Percentiles rank a stretch among this genome's conserved stretches.
These are phyloP conservation scores for Dictyostelium intermedium DNA, from an alignment of 78 protist species.

Conservation along the genomic window DNA sequence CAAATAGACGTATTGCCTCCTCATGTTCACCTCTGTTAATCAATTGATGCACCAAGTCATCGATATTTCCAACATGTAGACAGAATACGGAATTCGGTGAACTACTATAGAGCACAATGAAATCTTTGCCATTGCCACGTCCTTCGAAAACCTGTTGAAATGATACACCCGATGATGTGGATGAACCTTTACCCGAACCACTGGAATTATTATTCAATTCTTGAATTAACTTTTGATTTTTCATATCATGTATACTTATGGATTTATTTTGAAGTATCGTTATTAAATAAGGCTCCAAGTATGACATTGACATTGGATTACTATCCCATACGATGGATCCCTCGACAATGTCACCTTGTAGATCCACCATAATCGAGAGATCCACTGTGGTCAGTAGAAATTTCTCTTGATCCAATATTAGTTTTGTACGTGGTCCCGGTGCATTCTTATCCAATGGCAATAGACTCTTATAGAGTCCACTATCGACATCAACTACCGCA, in stretches of 20 bases:
- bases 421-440: slow-evolving; percentile 9
- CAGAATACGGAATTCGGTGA: slow-evolving; percentile 16
- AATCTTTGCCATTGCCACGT: slow-evolving; percentile 29
- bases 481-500: slow-evolving; percentile 47
- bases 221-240: background rate
- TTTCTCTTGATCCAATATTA: background rate
- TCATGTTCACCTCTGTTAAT: slow-evolving; percentile 50
- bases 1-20: slow-evolving; percentile 58
- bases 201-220: background rate
- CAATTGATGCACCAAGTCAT: background rate
- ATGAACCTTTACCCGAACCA: background rate
- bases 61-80: slow-evolving; percentile 22
- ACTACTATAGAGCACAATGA: background rate
- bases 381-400: slow-evolving; percentile 26
- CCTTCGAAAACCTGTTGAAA: slow-evolving; percentile 25
- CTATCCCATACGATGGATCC: slow-evolving; percentile 28
- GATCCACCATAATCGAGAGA: slow-evolving; percentile 13
- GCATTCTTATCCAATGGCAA: slow-evolving; percentile 18
- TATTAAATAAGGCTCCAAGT: slow-evolving; percentile 30
- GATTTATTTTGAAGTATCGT: background rate
- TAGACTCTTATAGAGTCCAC: slow-evolving; percentile 12
- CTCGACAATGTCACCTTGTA: slow-evolving; percentile 24
- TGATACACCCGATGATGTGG: background rate
- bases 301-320: slow-evolving; percentile 24
- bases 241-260: slow-evolving; percentile 33